Evolutionary conservation across 495 filamentous ascomycete genomes (phyloP).

Genomic region (Penicillium soppii): DNA sequence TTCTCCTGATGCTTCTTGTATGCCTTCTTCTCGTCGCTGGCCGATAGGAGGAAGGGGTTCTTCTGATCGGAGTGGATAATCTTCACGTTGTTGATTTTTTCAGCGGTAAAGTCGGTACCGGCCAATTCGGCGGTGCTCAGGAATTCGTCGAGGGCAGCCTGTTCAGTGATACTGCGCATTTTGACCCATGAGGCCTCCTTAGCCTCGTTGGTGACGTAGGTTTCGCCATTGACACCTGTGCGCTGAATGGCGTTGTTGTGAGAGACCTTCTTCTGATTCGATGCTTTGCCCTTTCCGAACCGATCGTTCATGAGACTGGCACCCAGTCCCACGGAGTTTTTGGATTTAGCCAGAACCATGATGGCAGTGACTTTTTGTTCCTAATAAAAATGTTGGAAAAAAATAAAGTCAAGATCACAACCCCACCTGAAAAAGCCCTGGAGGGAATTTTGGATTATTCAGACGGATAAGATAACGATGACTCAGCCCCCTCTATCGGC

Average conservation of each 20-base stretch:
- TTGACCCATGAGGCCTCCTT: conserved; percentile 60
- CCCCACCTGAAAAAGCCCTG: conserved; percentile 34
- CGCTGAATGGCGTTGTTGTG: conserved; percentile 58
- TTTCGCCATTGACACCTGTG: conserved; percentile 44
- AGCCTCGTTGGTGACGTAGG: conserved; percentile 46
- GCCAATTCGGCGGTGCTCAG: conserved; percentile 88
- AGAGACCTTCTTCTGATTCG: conserved; percentile 64
- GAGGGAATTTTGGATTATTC: conserved; percentile 36
- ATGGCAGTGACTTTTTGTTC: conserved; percentile 27
- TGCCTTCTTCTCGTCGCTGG: conserved; percentile 77
- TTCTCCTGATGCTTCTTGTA: conserved; percentile 80
- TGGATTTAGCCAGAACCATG: conserved; percentile 95
- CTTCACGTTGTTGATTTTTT: conserved; percentile 98
- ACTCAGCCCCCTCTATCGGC: conserved; percentile 20
- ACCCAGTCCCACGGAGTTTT: conserved; percentile 90
- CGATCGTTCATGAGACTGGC: conserved; percentile 91
- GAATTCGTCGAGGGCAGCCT: conserved; percentile 89
- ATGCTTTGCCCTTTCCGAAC: conserved; percentile 83
- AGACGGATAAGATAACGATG: conserved; percentile 36
- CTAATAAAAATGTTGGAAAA: conserved; percentile 12
- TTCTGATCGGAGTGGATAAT: conserved; percentile 94
- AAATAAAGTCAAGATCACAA: conserved; percentile 17
- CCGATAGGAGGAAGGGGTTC: conserved; percentile 90
- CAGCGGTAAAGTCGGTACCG: conserved; percentile 96
- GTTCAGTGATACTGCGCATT: conserved; percentile 98